Conservation (phyloP, 1,139 yeast species). For the Yamadazyma friedrichii region DNA sequence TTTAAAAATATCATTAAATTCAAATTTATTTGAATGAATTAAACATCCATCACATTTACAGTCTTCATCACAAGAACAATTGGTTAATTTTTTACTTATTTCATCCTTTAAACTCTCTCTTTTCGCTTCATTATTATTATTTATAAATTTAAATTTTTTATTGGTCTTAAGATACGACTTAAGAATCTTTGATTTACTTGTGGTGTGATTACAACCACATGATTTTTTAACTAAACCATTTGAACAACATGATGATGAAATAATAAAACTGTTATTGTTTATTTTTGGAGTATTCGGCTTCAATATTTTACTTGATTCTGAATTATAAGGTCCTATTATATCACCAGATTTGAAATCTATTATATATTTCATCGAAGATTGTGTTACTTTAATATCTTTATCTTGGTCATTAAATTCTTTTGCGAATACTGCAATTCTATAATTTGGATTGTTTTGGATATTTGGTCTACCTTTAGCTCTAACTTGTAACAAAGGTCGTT, state of each 20-base stretch:
- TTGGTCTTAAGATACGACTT: slow-evolving; percentile 31
- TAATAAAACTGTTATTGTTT: slow-evolving; percentile 35
- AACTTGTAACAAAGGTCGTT: slow-evolving; percentile 80
- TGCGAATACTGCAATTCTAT: slow-evolving; percentile 59
- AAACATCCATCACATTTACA: slow-evolving; percentile 51
- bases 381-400: slow-evolving; percentile 41
- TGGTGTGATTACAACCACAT: slow-evolving; percentile 31
- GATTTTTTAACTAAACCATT: slow-evolving; percentile 23
- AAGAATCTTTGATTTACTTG: slow-evolving; percentile 37
- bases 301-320: slow-evolving; percentile 11
- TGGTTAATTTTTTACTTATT: slow-evolving; percentile 33
- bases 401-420: slow-evolving; percentile 28
- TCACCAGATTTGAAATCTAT: slow-evolving; percentile 48
- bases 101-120: slow-evolving; percentile 15
- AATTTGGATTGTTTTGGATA: slow-evolving; percentile 47
- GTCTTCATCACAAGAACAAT: slow-evolving; percentile 17
- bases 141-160: slow-evolving; percentile 15
- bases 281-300: slow-evolving; percentile 29
- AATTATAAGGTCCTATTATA: slow-evolving; percentile 42
- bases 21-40: slow-evolving; percentile 35
- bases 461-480: slow-evolving; percentile 84
- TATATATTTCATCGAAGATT: slow-evolving; percentile 50
- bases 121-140: slow-evolving; percentile 16
- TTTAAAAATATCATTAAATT: slow-evolving; percentile 5
- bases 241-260: slow-evolving; percentile 34